Evolutionary conservation across 257 asterid species (phyloP), one percentile per base, ranked within the genome.

Genomic region (Mitragyna speciosa): DNA sequence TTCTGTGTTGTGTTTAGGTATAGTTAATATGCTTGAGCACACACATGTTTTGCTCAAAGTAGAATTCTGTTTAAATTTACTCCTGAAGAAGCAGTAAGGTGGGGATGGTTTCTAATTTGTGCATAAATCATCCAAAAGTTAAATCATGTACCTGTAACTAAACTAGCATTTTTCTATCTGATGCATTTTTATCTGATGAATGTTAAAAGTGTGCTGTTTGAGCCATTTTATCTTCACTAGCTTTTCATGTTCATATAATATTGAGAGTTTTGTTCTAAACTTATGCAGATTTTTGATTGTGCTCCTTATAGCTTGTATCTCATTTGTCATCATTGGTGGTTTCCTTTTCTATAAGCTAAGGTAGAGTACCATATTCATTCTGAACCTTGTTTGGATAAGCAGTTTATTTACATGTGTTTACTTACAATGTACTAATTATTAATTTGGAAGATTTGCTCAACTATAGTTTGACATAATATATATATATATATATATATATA

Each of bases 311-410:
- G 94, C 98, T 41, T 93, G 98, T 82, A 77, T 88, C 85, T 90
- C 96, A 15, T 93, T 95, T 87, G 97, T 95, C 75, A 12, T 92
- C 61, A 92, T 95, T 79, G 98, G 99, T 66, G 99, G 98, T 63
- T 89, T 95, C 76, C 97, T 95, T 88, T 95, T 95, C 92, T 89
- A 84, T 78, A 95, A 93, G 79, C 83, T 89, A 89, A 93, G 98
- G 98, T 95, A 78, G 80, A 74, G 84, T 81, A 56, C 80, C 65
- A 33, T 47, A 47, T 36, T 15, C 5, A 51, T 43, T 5, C 16
- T 5, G 43, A 14, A 72, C 15, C n/a, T 72, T 47, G 22, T 72
- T 58, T 41, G 28, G 69, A 58, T 59, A 20, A n/a, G 31, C 58
- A 24, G 6, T 59, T 59, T 8, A 59, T 28, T 28, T 8, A 28